These are phyloP conservation scores for Sextonia rubra DNA, from an alignment of 164 flowering plant species.

Conservation along the genomic window DNA sequence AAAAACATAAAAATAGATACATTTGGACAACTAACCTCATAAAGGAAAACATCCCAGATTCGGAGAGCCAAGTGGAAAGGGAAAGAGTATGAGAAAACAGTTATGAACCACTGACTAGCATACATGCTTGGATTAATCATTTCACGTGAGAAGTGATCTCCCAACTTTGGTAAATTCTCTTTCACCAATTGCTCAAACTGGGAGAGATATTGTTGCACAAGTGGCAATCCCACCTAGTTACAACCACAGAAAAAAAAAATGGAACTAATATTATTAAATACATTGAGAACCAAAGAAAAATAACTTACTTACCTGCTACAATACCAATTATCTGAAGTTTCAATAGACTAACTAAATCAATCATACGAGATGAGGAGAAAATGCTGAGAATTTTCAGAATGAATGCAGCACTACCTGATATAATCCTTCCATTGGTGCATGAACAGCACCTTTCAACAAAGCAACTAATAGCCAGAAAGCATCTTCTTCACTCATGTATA, in stretches of 20 bases:
- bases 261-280: no score
- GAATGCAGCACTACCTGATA: slow-evolving; percentile 56
- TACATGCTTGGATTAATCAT: slow-evolving; percentile 98
- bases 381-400: not conserved
- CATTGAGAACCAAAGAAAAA: slow-evolving; percentile 6
- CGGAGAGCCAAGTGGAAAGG: slow-evolving; percentile 96
- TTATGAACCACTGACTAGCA: slow-evolving; percentile 99
- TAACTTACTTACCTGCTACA: no score
- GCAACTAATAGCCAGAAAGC: slow-evolving; percentile 98
- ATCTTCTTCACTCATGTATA: slow-evolving; percentile 99
- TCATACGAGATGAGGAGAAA: not conserved
- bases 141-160: slow-evolving; percentile 82
- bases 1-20: not conserved
- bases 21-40: slow-evolving; percentile 55
- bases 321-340: no score
- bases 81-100: slow-evolving; percentile 97
- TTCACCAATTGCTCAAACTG: slow-evolving; percentile 82
- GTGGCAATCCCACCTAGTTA: slow-evolving; percentile 83
- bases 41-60: slow-evolving; percentile 95
- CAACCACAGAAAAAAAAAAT: slow-evolving; percentile 7
- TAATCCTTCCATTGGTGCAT: slow-evolving; percentile 99
- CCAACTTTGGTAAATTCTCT: slow-evolving; percentile 82
- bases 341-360: not conserved
- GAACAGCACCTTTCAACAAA: slow-evolving; percentile 92
- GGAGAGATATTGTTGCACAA: slow-evolving; percentile 91